These are phyloP conservation scores for Scorias spongiosa DNA, from an alignment of 2,329 filamentous ascomycete genomes.

Conservation along the genomic window DNA sequence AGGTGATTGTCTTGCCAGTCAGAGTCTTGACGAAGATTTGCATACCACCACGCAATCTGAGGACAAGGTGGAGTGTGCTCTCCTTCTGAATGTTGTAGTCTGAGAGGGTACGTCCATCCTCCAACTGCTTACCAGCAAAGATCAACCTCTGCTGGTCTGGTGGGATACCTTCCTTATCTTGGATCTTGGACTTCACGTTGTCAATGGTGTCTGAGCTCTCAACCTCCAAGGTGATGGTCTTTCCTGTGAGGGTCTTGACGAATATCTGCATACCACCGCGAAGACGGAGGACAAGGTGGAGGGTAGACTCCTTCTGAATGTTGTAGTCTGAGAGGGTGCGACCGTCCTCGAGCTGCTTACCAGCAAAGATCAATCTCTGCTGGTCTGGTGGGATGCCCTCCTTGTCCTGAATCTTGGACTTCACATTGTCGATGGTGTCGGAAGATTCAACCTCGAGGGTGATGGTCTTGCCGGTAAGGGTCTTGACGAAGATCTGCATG, in stretches of 20 bases:
- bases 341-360: constrained; percentile 53
- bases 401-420: constrained; percentile 71
- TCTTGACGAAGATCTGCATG: constrained; percentile 47
- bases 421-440: constrained; percentile 90
- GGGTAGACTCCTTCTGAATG: constrained; percentile 89
- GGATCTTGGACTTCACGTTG: constrained; percentile 98
- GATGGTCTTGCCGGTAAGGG: constrained; percentile 71
- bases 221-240: constrained; percentile 98
- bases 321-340: constrained; percentile 90
- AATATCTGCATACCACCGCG: constrained; percentile 73
- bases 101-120: constrained; percentile 78
- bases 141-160: constrained; percentile 92
- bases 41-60: constrained; percentile 51
- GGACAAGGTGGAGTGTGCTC: constrained; percentile 48
- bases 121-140: constrained; percentile 88
- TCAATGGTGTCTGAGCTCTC: constrained; percentile 97
- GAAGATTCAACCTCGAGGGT: constrained; percentile 80
- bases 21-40: constrained; percentile 38
- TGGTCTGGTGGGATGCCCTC: constrained; percentile 87
- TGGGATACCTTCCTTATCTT: constrained; percentile 96
- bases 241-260: constrained; percentile 98
- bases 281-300: constrained; percentile 89
- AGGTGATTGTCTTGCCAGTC: constrained; percentile 80
- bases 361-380: constrained; percentile 59
- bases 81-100: constrained; percentile 88